phyloP scores from a whole-genome alignment of 2,329 filamentous ascomycete genomes.

The Byssothecium circinans region DNA sequence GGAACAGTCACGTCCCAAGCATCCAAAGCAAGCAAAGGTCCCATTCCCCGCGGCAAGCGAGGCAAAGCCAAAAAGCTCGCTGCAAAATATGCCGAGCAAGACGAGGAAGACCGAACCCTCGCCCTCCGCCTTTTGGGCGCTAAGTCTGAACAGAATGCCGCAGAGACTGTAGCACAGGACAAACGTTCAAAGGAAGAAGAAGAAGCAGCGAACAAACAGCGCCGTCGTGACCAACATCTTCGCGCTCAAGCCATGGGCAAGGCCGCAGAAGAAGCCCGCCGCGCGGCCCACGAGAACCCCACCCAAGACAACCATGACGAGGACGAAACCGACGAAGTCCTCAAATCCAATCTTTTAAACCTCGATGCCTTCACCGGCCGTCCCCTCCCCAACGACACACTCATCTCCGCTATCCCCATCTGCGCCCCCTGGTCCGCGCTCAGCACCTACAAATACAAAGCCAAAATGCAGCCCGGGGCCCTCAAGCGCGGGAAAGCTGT shows the following conservation, averaged over 20 bases:
- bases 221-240: slow-evolving; percentile 78
- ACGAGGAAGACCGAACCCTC: slow-evolving; percentile 85
- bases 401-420: slow-evolving; percentile 65
- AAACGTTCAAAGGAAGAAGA: slow-evolving; percentile 73
- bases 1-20: slow-evolving; percentile 32
- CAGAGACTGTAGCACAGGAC: slow-evolving; percentile 61
- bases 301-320: slow-evolving; percentile 60
- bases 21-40: slow-evolving; percentile 31
- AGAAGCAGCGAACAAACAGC: slow-evolving; percentile 68
- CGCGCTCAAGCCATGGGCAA: slow-evolving; percentile 74
- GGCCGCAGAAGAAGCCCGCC: slow-evolving; percentile 72
- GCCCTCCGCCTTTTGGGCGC: slow-evolving; percentile 88
- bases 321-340: slow-evolving; percentile 58
- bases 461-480: slow-evolving; percentile 86
- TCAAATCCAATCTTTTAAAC: slow-evolving; percentile 39
- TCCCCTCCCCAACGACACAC: slow-evolving; percentile 79
- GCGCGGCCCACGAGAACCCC: slow-evolving; percentile 39
- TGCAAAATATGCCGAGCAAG: slow-evolving; percentile 88
- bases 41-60: slow-evolving; percentile 68
- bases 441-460: slow-evolving; percentile 83
- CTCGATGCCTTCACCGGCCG: slow-evolving; percentile 76
- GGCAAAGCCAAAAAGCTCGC: slow-evolving; percentile 85
- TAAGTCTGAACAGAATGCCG: slow-evolving; percentile 66
- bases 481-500: slow-evolving; percentile 95
- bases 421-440: slow-evolving; percentile 66